Percentiles rank a stretch among this genome's conserved stretches.
These are phyloP conservation scores for Aspergillus piperis DNA, from an alignment of 2,329 filamentous ascomycete genomes.

Conservation along the genomic window DNA sequence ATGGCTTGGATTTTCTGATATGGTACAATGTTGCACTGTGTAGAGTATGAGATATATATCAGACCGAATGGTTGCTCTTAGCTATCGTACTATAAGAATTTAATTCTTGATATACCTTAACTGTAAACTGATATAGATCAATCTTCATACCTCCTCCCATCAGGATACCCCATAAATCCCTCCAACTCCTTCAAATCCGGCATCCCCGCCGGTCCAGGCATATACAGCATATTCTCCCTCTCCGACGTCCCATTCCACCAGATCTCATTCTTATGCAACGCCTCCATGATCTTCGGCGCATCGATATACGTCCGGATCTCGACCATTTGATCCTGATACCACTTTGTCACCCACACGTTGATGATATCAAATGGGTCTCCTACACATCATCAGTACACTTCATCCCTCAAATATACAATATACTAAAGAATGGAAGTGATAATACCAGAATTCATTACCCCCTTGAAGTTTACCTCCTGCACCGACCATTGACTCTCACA, in stretches of 20 bases:
- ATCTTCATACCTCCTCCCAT: constrained; percentile 30
- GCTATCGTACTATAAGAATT: no score
- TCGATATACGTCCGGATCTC: constrained; percentile 39
- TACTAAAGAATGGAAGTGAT: background rate
- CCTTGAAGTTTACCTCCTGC: constrained; percentile 34
- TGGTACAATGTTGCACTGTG: no score
- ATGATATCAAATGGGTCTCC: constrained; percentile 34
- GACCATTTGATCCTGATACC: constrained; percentile 35
- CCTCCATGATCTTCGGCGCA: constrained; percentile 29
- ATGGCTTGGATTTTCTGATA: no score
- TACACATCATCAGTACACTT: constrained; percentile 7
- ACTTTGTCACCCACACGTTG: constrained; percentile 38
- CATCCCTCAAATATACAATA: background rate
- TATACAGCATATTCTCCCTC: constrained; percentile 32
- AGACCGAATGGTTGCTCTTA: no score
- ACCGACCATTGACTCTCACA: constrained; percentile 37
- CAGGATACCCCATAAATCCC: constrained; percentile 29
- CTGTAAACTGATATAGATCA: background rate
- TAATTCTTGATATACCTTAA: no score
- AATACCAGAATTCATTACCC: constrained; percentile 36
- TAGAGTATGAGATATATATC: no score
- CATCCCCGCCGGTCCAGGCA: constrained; percentile 37
- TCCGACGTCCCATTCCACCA: constrained; percentile 36
- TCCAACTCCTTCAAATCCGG: constrained; percentile 31
- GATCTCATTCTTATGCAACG: constrained; percentile 34